Evolutionary conservation across 2,329 filamentous ascomycete genomes (phyloP).

Genomic region (Ophiosphaerella narmari): DNA sequence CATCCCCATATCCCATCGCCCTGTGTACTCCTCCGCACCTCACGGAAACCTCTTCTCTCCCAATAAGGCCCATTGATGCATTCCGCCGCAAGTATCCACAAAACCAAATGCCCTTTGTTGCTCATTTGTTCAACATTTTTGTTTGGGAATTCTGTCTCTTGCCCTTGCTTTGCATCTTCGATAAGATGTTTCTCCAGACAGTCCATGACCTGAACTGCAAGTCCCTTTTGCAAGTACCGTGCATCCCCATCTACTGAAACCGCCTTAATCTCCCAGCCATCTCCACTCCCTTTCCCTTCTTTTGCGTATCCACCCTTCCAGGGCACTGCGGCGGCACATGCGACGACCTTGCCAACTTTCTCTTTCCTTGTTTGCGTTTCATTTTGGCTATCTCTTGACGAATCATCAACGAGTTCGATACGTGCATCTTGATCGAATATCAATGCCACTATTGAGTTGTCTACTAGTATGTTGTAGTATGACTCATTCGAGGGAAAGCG

Average conservation of each 20-base stretch:
- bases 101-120: constrained; percentile 4
- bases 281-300: constrained; percentile 18
- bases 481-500: constrained; percentile 19
- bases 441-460: constrained; percentile 15
- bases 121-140: not conserved
- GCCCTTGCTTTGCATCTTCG: not conserved
- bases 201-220: constrained; percentile 17
- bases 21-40: constrained; percentile 16
- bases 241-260: constrained; percentile 25
- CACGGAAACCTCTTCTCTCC: constrained; percentile 27
- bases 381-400: not conserved
- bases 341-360: constrained; percentile 27
- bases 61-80: constrained; percentile 33
- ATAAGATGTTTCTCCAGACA: constrained; percentile 18
- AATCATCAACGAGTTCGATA: not conserved
- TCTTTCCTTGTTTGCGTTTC: not conserved
- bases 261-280: constrained; percentile 35
- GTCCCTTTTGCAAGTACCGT: constrained; percentile 21
- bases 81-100: constrained; percentile 33
- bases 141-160: not conserved
- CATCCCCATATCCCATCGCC: constrained; percentile 24
- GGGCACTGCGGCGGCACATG: constrained; percentile 25
- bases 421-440: constrained; percentile 16
- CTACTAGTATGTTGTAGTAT: constrained; percentile 19
- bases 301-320: constrained; percentile 29